Evolutionary conservation across 2,329 filamentous ascomycete species (phyloP).

Genomic region (Colletotrichum sp.): DNA sequence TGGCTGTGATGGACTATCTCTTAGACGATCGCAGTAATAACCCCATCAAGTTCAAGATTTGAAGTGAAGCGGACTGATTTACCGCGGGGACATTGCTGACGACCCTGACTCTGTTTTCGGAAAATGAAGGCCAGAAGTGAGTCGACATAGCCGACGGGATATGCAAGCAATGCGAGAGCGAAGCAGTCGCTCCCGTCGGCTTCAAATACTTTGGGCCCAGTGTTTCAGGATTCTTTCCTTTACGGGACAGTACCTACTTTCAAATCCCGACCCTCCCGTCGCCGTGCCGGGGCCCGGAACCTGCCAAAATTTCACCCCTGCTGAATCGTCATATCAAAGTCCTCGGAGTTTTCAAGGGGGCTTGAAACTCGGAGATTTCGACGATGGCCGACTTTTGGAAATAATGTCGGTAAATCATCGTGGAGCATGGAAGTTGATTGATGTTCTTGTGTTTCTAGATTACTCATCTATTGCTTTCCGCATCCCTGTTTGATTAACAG

Average conservation of each 20-base stretch:
- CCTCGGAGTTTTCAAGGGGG: background rate
- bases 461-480: background rate
- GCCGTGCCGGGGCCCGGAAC: background rate
- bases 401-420: background rate
- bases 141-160: background rate
- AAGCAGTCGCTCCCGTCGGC: background rate
- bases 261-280: background rate
- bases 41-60: rapidly evolving
- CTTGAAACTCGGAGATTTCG: background rate
- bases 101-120: background rate
- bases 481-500: background rate
- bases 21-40: background rate
- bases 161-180: background rate
- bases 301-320: background rate
- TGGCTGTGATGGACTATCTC: background rate
- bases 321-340: rapidly evolving
- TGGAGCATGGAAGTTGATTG: background rate
- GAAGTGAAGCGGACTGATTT: background rate
- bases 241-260: background rate
- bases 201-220: background rate
- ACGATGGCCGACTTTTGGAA: background rate
- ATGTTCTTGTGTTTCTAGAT: background rate
- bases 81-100: background rate
- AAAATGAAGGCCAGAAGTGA: background rate
- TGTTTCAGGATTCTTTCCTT: background rate